Base-by-base conservation (phyloP, 2,329 filamentous ascomycete species). In the Xylaria sp. region DNA sequence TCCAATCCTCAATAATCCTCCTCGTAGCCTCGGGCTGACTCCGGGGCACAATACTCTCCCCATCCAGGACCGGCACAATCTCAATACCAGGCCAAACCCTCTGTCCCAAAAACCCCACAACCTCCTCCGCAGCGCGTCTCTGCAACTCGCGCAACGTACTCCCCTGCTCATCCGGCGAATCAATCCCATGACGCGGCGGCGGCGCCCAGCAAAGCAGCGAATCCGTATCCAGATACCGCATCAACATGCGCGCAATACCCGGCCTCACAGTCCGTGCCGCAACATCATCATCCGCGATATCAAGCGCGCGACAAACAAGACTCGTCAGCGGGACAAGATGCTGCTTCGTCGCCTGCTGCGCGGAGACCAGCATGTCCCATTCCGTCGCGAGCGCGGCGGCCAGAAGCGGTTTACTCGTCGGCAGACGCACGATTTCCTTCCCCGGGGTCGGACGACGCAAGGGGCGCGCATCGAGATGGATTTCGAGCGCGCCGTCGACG, bases 251-350 rank as follows among this genome's bases (percentile, higher is more conserved):
- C 13, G 88, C 77, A 52, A 97, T 86, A 47, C 82, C 78, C 0
- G 81, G 72, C 42, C 92, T 82, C 44, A 89, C 11, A 3, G 11
- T 55, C 34, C 37, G 49, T 52, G 4, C 55, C 7, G 1, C 16
- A 7, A 72, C 71, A 66, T 96, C 90, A 66, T 91, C 88, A 18
- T 80, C 80, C 52, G 79, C 80, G 58, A 97, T 90, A 71, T 97
- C 93, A 35, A 93, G 75, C 0, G 92, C 93, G 51, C 94, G 88
- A 63, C 91, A 91, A 19, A 87, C 80, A 13, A 97, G 83, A 52
- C 91, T 92, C 2, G 92, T 97, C 64, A 99, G 79, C 11, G 94
- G 94, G 66, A 97, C 93, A 52, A 95, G 84, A 76, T 97, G 91
- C 60, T 90, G 85, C 73, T 88, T 90, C 46, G 92, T 83, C 0